Evolutionary conservation across 129 eudicot species (phyloP), one percentile per base, ranked within the genome.

Genomic region (Tanacetum coccineum): DNA sequence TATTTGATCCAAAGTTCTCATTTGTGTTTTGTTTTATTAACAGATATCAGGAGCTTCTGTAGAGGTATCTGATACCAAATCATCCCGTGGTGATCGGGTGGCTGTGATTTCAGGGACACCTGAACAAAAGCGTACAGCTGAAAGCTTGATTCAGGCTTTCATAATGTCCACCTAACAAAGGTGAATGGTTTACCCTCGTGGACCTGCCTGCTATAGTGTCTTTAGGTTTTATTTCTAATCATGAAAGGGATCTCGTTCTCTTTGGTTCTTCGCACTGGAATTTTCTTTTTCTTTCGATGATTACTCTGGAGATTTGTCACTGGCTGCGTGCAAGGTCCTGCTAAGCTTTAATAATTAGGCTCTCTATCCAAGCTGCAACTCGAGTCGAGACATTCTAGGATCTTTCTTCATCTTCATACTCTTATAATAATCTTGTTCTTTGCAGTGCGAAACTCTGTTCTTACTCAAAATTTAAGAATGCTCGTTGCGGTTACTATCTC

Each of bases 91-190:
- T 59, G 99, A 93, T 71, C 95, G 95, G 21, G 84, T 93, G 62
- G 99, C 99, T 21, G 40, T 84, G 66, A 84, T 93, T 18, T 86
- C 95, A 20, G 99, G 99, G 40, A 93, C 99, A 74, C 39, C 88
- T 52, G 99, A 93, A 77, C 92, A 93, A 80, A 93, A 88, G 76
- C 96, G 90, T 69, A 54, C 99, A 8, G 99, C 99, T 69, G 96
- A 93, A 79, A 88, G 86, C 82, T 75, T 93, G 84, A 82, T 93
- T 71, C 99, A 86, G 84, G 99, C 99, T 64, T 93, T 93, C 85
- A 93, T 93, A 49, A 60, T 93, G 93, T 81, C 99, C 59, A 84
- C 99, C 69, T 92, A 78, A 13, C 28, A 76, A 72, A 76, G 83
- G 87, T 70, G 81, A 80, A 62, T 53, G 66, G 78, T 66, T 71